Conservation (phyloP, 2,329 filamentous ascomycete species). For the Mycosphaerelloides madeirae region DNA sequence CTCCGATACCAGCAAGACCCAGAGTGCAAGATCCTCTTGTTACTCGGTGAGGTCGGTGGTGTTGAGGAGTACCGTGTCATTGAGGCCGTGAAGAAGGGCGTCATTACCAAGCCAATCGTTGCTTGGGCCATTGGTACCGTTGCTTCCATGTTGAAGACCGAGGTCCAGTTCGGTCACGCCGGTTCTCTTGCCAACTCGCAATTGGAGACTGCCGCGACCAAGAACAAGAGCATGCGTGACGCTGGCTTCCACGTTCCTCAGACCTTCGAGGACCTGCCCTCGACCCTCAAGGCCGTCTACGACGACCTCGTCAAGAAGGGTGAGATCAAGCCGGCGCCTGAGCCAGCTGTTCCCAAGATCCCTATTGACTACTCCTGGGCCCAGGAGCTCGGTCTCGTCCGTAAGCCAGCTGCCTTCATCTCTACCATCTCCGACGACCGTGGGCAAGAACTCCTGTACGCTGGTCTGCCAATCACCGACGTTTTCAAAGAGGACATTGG, state of each 20-base stretch:
- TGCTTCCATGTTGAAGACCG: conserved; percentile 99
- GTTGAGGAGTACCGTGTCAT: conserved; percentile 99
- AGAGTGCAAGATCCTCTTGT: conserved; percentile 92
- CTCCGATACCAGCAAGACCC: conserved; percentile 95
- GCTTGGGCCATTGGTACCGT: conserved; percentile 99
- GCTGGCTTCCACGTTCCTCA: conserved; percentile 92
- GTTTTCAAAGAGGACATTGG: conserved; percentile 99
- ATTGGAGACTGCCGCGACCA: conserved; percentile 91
- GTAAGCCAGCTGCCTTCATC: conserved; percentile 99
- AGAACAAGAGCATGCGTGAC: conserved; percentile 96
- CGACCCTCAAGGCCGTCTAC: conserved; percentile 73
- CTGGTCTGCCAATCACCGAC: conserved; percentile 99
- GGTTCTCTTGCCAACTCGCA: conserved; percentile 99
- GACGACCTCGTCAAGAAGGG: conserved; percentile 79
- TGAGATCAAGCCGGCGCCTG: conserved; percentile 76
- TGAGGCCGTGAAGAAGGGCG: conserved; percentile 88
- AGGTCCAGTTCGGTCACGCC: conserved; percentile 98
- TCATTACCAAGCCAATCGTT: conserved; percentile 97
- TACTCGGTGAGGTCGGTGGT: conserved; percentile 97
- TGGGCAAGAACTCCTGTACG: conserved; percentile 98
- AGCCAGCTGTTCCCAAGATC: conserved; percentile 96
- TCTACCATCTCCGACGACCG: conserved; percentile 99
- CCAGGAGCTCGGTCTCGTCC: conserved; percentile 97
- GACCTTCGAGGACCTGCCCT: conserved; percentile 93
- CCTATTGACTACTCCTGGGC: conserved; percentile 99